A percentile compares a stretch with the other conserved stretches of the same genome.
Evolutionary conservation across 129 eudicot genomes (phyloP).

Genomic region (Ambrosia trifida): DNA sequence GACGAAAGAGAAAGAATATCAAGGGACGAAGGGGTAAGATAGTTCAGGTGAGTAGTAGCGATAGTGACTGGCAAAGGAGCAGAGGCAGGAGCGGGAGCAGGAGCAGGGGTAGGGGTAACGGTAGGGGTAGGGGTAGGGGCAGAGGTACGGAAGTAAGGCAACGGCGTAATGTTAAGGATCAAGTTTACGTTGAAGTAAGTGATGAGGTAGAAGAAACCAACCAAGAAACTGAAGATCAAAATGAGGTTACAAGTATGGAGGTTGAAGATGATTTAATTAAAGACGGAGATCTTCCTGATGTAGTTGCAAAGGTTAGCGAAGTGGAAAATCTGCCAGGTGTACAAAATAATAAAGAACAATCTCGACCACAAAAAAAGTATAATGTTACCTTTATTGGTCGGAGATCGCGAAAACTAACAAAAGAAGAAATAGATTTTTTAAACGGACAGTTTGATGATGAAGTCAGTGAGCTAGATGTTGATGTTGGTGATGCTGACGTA

Average conservation of each 20-base stretch:
- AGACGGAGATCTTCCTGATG: conserved; percentile 14
- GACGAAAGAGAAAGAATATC: conserved; percentile 17
- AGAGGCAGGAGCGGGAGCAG: neutral
- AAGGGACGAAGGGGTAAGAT: conserved; percentile 3
- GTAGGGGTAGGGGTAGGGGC: conserved; percentile 16
- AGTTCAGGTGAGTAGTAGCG: conserved; percentile 30
- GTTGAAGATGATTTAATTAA: conserved; percentile 14
- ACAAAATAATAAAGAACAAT: conserved; percentile 6
- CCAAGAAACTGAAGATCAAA: conserved; percentile 18
- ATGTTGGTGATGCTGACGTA: conserved; percentile 7
- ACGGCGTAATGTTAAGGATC: neutral
- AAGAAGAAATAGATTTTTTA: neutral
- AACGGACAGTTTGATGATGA: conserved; percentile 19
- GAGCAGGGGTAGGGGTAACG: conserved; percentile 6
- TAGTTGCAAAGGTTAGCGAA: conserved; percentile 8
- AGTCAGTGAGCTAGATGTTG: conserved; percentile 17
- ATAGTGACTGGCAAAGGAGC: conserved; percentile 15
- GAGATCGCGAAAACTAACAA: conserved; percentile 13
- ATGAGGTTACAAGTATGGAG: conserved; percentile 25
- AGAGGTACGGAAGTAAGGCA: neutral
- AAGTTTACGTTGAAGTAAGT: neutral
- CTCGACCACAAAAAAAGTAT: neutral
- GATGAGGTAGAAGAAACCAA: neutral
- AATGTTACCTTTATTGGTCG: conserved; percentile 33
- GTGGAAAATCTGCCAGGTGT: conserved; percentile 22